A percentile compares a stretch with the other conserved stretches of the same genome.
phyloP scores from a whole-genome alignment of 2,329 filamentous ascomycete species.

The Cladosporium austrohemisphaericum region DNA sequence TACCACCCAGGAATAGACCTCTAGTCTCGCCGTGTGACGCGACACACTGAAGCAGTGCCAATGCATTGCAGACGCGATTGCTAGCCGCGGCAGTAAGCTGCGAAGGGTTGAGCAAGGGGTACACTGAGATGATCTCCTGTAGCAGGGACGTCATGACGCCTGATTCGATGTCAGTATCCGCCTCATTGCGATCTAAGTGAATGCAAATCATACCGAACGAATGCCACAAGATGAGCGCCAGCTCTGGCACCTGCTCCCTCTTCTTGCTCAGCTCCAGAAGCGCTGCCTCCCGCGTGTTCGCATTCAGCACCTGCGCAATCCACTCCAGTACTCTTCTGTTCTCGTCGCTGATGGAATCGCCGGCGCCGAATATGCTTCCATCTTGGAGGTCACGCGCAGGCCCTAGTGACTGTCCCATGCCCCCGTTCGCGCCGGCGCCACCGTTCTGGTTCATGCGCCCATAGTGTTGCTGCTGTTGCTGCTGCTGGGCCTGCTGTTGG shows the following conservation, averaged over 20 bases:
- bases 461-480: conserved; percentile 34
- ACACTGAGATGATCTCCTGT: conserved; percentile 98
- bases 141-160: conserved; percentile 97
- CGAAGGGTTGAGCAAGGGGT: conserved; percentile 91
- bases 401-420: conserved; percentile 17
- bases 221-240: conserved; percentile 96
- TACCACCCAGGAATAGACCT: conserved; percentile 89
- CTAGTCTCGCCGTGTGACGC: conserved; percentile 96
- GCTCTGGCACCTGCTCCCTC: conserved; percentile 92
- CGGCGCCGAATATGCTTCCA: conserved; percentile 31
- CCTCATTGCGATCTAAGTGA: background rate
- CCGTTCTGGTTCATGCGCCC: conserved; percentile 52
- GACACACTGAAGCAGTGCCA: conserved; percentile 93
- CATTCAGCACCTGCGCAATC: conserved; percentile 87
- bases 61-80: conserved; percentile 94
- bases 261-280: conserved; percentile 97
- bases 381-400: conserved; percentile 21
- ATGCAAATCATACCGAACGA: conserved; percentile 73
- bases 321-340: conserved; percentile 89
- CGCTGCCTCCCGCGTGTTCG: conserved; percentile 81
- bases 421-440: conserved; percentile 18
- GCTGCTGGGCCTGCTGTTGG: conserved; percentile 38
- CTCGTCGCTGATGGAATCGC: conserved; percentile 59
- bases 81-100: conserved; percentile 96
- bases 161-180: conserved; percentile 38